phyloP scores from a whole-genome alignment of 768 basidiomycete genomes.

The Russula olivacea region DNA sequence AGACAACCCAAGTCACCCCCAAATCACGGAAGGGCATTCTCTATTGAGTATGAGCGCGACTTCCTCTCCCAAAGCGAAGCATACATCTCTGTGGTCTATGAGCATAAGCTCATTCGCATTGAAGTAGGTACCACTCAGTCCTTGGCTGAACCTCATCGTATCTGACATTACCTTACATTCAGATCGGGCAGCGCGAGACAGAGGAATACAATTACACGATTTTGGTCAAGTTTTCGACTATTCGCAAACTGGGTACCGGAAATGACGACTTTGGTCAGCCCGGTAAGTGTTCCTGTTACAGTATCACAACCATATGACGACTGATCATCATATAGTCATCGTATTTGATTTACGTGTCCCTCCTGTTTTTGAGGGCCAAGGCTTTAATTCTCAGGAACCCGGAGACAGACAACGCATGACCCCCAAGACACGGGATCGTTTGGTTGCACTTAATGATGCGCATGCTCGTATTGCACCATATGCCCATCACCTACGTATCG shows the following conservation, averaged over 20 bases:
- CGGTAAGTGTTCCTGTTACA: neutral
- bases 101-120: slow-evolving; percentile 59
- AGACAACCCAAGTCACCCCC: slow-evolving; percentile 27
- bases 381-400: slow-evolving; percentile 43
- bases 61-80: slow-evolving; percentile 42
- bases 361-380: slow-evolving; percentile 53
- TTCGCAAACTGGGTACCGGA: slow-evolving; percentile 16
- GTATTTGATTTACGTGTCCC: slow-evolving; percentile 35
- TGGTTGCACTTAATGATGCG: slow-evolving; percentile 50
- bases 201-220: slow-evolving; percentile 15
- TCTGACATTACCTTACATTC: neutral
- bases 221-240: slow-evolving; percentile 19
- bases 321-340: slow-evolving; percentile 2
- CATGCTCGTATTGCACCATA: slow-evolving; percentile 62
- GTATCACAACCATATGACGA: neutral
- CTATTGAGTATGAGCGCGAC: slow-evolving; percentile 61
- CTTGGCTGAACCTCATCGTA: neutral
- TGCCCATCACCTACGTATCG: slow-evolving; percentile 63
- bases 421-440: slow-evolving; percentile 48
- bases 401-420: slow-evolving; percentile 31
- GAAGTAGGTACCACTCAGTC: slow-evolving; percentile 39
- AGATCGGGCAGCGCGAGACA: slow-evolving; percentile 18
- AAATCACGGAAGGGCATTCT: slow-evolving; percentile 40
- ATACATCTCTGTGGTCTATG: slow-evolving; percentile 58
- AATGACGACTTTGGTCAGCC: neutral